Evolutionary conservation across 148 eudicot genomes (phyloP), one percentile per base, ranked within the genome.

Genomic region (Arbutus unedo): DNA sequence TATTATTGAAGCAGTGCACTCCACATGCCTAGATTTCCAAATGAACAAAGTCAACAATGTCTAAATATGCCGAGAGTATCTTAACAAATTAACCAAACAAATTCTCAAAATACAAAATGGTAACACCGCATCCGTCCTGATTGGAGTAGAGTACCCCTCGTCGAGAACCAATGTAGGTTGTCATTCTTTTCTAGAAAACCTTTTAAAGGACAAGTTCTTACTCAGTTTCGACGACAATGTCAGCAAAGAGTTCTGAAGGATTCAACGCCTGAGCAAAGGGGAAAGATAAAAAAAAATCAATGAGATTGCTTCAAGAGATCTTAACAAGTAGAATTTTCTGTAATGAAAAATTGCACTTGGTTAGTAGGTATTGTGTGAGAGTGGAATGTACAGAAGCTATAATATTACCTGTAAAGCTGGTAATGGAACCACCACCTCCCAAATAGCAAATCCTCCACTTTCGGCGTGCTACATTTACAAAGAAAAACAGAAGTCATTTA

Each of bases 201-300:
- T 8, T 16, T 6, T 49, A 3, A 53, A 54, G 8, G 53, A 7
- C 8, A 47, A 81, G 16, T 13, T 31, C 87, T 81, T 83, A 89
- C 89, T 85, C 91, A 57, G 76, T 83, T 80, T 89, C 88, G 18
- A 89, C 80, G 15, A 89, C 86, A 44, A 85, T 87, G 72, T 89
- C 88, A 8, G 89, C 89, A 83, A 89, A 88, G 54, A 89, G 62
- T 55, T 89, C 91, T 31, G 91, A 85, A 71, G 91, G 91, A 74
- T 89, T 89, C 80, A 89, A 81, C 21, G 68, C 79, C 89, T 89
- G 74, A 41, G 48, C 38, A n/a, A 74, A 49, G 66, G 50, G 56
- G 38, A 64, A 64, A 79, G 2, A 21, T 0, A 4, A 21, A 3
- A 80, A 80, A 4, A 16, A 16, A 25, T 21, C 4, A 7, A 49